Conservation (phyloP, 495 filamentous ascomycete species). For the Podospora pseudoanserina region DNA sequence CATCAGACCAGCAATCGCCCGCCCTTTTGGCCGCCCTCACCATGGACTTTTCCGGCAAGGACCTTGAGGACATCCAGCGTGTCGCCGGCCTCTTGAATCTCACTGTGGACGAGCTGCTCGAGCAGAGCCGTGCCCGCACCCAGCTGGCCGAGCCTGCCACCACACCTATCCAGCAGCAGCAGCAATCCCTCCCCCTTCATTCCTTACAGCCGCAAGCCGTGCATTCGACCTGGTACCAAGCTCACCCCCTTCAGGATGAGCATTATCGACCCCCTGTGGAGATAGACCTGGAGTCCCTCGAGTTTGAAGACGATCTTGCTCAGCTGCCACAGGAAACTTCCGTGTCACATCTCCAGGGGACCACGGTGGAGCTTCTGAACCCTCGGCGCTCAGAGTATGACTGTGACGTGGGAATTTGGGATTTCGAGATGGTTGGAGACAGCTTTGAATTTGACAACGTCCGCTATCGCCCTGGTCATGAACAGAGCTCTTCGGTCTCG, state of each 20-base stretch:
- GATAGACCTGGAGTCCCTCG: constrained; percentile 3
- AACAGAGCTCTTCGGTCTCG: constrained; percentile 16
- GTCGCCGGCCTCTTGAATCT: constrained; percentile 30
- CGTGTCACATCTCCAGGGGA: background rate
- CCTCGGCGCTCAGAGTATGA: constrained; percentile 25
- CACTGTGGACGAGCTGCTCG: constrained; percentile 32
- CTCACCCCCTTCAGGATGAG: background rate
- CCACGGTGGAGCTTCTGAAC: constrained; percentile 25
- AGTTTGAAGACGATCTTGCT: background rate
- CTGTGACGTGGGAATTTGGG: constrained; percentile 22
- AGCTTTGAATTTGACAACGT: background rate
- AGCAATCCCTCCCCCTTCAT: background rate
- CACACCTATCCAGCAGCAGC: background rate
- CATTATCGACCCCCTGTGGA: background rate
- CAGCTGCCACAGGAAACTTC: background rate
- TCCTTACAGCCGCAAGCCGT: background rate
- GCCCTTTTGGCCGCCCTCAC: constrained; percentile 2
- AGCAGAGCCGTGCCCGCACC: constrained; percentile 18
- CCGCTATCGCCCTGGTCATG: constrained; percentile 10
- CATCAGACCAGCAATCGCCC: background rate
- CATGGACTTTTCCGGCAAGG: constrained; percentile 30
- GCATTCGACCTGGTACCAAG: background rate
- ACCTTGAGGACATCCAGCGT: constrained; percentile 28
- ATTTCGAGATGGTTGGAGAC: background rate
- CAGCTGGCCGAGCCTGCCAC: background rate